A percentile compares a stretch with the other conserved stretches of the same genome.
Conservation (phyloP, 1,139 yeast species). For the Suhomyces bokatorum region DNA sequence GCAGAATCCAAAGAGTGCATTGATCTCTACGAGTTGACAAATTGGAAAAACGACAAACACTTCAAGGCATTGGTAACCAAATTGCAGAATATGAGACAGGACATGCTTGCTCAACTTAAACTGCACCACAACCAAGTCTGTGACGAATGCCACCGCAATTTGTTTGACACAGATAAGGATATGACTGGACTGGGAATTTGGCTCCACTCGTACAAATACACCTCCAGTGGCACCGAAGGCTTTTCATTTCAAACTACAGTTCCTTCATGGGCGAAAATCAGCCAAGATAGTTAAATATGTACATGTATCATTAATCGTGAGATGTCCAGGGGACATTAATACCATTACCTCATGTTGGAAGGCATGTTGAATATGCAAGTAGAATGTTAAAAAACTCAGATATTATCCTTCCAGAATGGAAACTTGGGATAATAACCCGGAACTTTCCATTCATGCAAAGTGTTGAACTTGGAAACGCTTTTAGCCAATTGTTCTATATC, state of each 20-base stretch:
- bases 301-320: no score
- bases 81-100: conserved; percentile 12
- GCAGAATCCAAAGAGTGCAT: conserved; percentile 14
- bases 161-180: conserved; percentile 40
- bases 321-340: no score
- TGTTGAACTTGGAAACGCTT: conserved; percentile 7
- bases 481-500: conserved; percentile 54
- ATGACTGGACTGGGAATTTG: conserved; percentile 44
- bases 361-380: no score
- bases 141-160: conserved; percentile 43
- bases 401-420: conserved; percentile 19
- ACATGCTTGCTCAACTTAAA: conserved; percentile 20
- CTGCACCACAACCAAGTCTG: conserved; percentile 31
- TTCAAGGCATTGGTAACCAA: conserved; percentile 8
- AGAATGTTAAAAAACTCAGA: neutral
- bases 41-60: conserved; percentile 18
- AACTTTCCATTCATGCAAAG: conserved; percentile 12
- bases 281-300: no score
- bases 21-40: conserved; percentile 19
- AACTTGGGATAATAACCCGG: conserved; percentile 23
- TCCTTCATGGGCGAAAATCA: conserved; percentile 38
- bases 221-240: conserved; percentile 22
- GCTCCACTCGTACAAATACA: conserved; percentile 59
- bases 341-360: no score
- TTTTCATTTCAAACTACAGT: conserved; percentile 32